Base-by-base conservation (phyloP, 1,284 basidiomycete species). In the Ustilago sp. region DNA sequence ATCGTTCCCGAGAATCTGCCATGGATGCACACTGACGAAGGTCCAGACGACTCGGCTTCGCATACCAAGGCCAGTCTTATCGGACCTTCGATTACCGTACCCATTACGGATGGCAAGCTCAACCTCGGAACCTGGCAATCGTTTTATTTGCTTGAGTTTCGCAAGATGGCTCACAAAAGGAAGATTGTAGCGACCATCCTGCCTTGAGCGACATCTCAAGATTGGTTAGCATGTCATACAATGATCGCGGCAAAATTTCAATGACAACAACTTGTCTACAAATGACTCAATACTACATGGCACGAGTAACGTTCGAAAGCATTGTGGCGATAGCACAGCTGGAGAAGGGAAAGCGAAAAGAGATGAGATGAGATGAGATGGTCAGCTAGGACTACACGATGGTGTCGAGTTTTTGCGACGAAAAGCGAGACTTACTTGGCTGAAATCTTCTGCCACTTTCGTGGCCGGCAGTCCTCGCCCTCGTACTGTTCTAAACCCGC, bases 41-140 rank as follows among this genome's bases (percentile, higher is more conserved):
- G 80, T 0, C 79, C 79, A 1, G 80, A 82, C 51, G 80, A 82
- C 59, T 79, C 76, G 1, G 80, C 57, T 52, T 95, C 94, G 15
- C 95, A 98, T 86, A 94, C 94, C 32, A 97, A 97, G 86, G 90
- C 93, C 3, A 90, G 93, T 3, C 88, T 97, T 38, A 88, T 95
- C 57, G 94, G 94, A 34, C 90, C 92, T 23, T 91, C 92, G 1
- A 89, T 96, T 79, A 91, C 92, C 13, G 88, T 96, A 34, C 94
- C 94, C 4, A 94, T 97, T 80, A 93, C 93, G 1, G 89, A 93
- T 68, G 93, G 92, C 3, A 88, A 89, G 53, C 88, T 96, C 72
- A 93, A 93, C 77, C 88, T 95, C 45, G 95, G 94, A 5, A 95
- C 93, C 19, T 97, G 94, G 94, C 94, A 96, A 89, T 93, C 92